Evolutionary conservation across 805 yeast species (phyloP).

Genomic region (Clavispora carvajalis): DNA sequence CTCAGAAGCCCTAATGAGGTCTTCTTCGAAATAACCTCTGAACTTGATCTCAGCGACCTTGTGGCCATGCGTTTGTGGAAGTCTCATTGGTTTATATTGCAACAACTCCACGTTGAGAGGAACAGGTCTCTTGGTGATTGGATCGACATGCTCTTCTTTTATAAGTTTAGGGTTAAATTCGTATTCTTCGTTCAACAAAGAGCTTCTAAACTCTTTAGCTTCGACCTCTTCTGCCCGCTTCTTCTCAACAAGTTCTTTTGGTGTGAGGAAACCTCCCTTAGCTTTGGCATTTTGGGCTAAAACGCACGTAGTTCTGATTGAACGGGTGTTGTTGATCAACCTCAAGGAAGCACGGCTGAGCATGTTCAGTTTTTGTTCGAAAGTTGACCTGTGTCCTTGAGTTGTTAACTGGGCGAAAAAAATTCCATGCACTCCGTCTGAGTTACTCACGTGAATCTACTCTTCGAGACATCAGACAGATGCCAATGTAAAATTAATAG

Average conservation of each 20-base stretch:
- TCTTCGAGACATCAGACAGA: too few species aligned
- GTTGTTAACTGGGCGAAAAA: slow-evolving; percentile 2
- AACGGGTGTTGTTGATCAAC: not conserved
- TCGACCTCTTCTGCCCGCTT: slow-evolving; percentile 20
- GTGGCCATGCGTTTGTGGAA: slow-evolving; percentile 63
- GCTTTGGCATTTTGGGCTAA: not conserved
- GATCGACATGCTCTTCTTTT: slow-evolving; percentile 16
- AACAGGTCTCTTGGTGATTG: slow-evolving; percentile 44
- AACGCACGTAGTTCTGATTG: not conserved
- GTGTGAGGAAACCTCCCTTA: slow-evolving; percentile 18
- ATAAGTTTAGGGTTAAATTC: slow-evolving; percentile 30
- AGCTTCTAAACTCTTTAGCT: slow-evolving; percentile 21
- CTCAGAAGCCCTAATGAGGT: slow-evolving; percentile 71
- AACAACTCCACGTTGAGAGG: slow-evolving; percentile 85
- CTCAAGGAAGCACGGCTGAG: not conserved
- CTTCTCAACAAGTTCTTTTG: slow-evolving; percentile 29
- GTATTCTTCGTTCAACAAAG: slow-evolving; percentile 22
- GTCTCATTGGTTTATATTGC: slow-evolving; percentile 73
- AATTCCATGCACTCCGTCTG: not conserved
- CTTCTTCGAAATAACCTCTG: slow-evolving; percentile 65
- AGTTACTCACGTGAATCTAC: slow-evolving; percentile 2
- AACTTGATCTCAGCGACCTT: slow-evolving; percentile 73
- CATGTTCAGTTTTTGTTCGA: not conserved
- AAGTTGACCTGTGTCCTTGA: not conserved
- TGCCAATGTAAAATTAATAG: too few species aligned